phyloP scores from a whole-genome alignment of 345 rosid species.

The Sonneratia caseolaris region DNA sequence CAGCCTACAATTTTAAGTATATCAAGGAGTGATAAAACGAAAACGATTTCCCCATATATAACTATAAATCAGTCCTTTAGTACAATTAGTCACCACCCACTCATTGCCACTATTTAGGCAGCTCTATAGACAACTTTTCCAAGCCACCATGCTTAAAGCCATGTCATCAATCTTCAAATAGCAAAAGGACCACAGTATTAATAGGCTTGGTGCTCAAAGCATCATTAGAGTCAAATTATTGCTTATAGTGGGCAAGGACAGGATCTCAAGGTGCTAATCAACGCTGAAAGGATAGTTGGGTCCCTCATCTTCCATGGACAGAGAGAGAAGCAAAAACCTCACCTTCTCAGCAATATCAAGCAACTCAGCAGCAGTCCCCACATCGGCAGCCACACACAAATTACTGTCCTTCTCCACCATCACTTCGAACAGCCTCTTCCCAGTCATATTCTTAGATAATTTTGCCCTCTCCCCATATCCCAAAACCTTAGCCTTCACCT shows the following conservation, averaged over 20 bases:
- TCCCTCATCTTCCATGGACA: not conserved
- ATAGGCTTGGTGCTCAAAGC: not conserved
- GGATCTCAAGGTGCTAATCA: not conserved
- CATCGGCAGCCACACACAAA: slow-evolving; percentile 94
- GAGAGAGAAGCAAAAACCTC: not conserved
- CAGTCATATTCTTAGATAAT: slow-evolving; percentile 59
- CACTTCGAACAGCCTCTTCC: slow-evolving; percentile 66
- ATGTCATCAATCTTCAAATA: not conserved
- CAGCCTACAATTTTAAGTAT: not conserved
- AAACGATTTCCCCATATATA: not conserved
- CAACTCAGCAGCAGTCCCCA: slow-evolving; percentile 80
- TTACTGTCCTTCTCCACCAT: slow-evolving; percentile 84
- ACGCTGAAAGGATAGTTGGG: not conserved
- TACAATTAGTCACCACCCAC: not conserved
- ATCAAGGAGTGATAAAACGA: too few species aligned
- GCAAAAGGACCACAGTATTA: not conserved
- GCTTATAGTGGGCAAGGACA: not conserved
- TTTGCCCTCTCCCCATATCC: slow-evolving; percentile 57
- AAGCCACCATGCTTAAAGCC: not conserved
- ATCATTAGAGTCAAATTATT: not conserved
- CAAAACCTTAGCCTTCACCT: slow-evolving; percentile 34
- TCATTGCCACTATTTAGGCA: not conserved
- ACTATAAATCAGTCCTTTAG: not conserved
- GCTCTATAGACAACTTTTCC: not conserved
- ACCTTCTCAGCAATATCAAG: slow-evolving; percentile 86